phyloP scores from a whole-genome alignment of 2,329 filamentous ascomycete species.

The Alternaria metachromatica region DNA sequence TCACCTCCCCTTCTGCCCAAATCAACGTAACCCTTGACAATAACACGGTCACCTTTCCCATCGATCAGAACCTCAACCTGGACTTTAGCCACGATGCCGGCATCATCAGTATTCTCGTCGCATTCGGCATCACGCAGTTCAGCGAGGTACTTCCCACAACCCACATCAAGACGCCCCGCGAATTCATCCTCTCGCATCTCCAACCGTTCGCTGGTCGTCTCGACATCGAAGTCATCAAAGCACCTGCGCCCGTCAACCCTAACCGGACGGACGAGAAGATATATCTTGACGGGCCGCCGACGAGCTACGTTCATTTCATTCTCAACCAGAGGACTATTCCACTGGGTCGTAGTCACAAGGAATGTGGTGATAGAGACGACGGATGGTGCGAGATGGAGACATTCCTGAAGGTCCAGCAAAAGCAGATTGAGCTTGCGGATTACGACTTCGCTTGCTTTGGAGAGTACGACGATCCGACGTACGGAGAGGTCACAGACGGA shows the following conservation, averaged over 20 bases:
- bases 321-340: slow-evolving; percentile 77
- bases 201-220: slow-evolving; percentile 75
- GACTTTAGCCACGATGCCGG: slow-evolving; percentile 83
- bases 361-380: slow-evolving; percentile 71
- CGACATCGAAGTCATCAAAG: slow-evolving; percentile 75
- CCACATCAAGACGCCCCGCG: slow-evolving; percentile 61
- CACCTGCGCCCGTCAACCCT: slow-evolving; percentile 65
- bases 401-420: slow-evolving; percentile 68
- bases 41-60: slow-evolving; percentile 72
- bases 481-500: slow-evolving; percentile 60
- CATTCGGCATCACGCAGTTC: slow-evolving; percentile 76
- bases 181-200: slow-evolving; percentile 70
- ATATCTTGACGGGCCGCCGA: slow-evolving; percentile 63
- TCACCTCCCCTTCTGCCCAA: slow-evolving; percentile 51
- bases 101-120: slow-evolving; percentile 72
- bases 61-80: slow-evolving; percentile 76
- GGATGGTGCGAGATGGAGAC: slow-evolving; percentile 78
- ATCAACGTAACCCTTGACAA: slow-evolving; percentile 73
- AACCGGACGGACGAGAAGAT: slow-evolving; percentile 38
- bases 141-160: slow-evolving; percentile 62
- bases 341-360: slow-evolving; percentile 68
- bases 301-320: slow-evolving; percentile 75
- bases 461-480: slow-evolving; percentile 57
- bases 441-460: slow-evolving; percentile 73
- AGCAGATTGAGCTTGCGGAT: slow-evolving; percentile 63